These are phyloP conservation scores for Rhodofomes roseus DNA, from an alignment of 1,284 basidiomycete genomes.

Conservation along the genomic window DNA sequence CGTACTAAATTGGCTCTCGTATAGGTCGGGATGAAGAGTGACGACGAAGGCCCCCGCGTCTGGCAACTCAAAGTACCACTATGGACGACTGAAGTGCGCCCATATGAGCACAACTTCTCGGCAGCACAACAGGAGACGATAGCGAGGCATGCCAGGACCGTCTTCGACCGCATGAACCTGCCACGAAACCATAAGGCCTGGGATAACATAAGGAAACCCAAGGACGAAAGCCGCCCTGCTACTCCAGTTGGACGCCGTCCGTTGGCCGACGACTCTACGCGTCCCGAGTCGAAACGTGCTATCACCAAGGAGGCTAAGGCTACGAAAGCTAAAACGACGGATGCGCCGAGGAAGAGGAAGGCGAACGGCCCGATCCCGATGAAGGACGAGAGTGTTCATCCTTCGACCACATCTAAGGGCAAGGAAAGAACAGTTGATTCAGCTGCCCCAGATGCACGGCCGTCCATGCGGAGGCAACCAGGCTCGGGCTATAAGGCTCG, in stretches of 20 bases:
- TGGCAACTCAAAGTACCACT: constrained; percentile 52
- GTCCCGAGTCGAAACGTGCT: constrained; percentile 11
- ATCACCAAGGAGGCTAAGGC: constrained; percentile 31
- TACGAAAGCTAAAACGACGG: constrained; percentile 39
- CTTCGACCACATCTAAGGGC: constrained; percentile 19
- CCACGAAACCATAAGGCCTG: constrained; percentile 51
- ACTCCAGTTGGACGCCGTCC: neutral
- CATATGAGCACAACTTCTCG: constrained; percentile 53
- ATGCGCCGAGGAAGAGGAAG: constrained; percentile 18
- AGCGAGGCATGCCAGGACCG: constrained; percentile 44
- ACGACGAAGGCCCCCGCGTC: constrained; percentile 20
- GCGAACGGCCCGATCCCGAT: constrained; percentile 42
- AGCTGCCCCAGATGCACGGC: constrained; percentile 14
- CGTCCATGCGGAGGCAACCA: constrained; percentile 33
- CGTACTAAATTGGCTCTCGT: constrained; percentile 28
- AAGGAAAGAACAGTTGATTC: constrained; percentile 18
- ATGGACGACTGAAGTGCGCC: constrained; percentile 62
- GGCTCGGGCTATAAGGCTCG: constrained; percentile 44
- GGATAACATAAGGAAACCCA: constrained; percentile 32
- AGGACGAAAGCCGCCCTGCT: neutral
- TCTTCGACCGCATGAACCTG: constrained; percentile 45
- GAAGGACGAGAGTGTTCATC: constrained; percentile 49
- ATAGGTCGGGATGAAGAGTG: constrained; percentile 14
- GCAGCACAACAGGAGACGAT: constrained; percentile 42
- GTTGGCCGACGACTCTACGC: neutral